A percentile compares a stretch with the other conserved stretches of the same genome.
These are phyloP conservation scores for Polytrichum commune DNA, from an alignment of 225 moss, liverwort and hornwort genomes.

Conservation along the genomic window DNA sequence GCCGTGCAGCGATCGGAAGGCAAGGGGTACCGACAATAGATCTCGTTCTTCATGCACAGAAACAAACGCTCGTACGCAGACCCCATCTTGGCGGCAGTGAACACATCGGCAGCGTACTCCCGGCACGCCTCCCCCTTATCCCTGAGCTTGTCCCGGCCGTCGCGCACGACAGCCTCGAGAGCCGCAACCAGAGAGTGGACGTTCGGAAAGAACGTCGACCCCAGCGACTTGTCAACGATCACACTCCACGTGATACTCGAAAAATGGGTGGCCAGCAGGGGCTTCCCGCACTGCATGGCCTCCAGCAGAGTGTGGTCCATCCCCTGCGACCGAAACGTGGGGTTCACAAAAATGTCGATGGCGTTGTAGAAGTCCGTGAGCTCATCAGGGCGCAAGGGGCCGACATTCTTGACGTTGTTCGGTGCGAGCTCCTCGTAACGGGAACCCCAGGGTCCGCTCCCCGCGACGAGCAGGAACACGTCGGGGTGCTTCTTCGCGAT, in stretches of 20 bases:
- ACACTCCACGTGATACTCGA: constrained; percentile 45
- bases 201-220: constrained; percentile 93
- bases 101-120: constrained; percentile 62
- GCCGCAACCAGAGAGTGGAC: constrained; percentile 55
- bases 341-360: constrained; percentile 90
- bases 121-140: constrained; percentile 65
- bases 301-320: constrained; percentile 90
- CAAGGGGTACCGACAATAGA: constrained; percentile 69
- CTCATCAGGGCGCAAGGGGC: constrained; percentile 64
- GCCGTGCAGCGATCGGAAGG: constrained; percentile 38
- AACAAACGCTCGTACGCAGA: constrained; percentile 91
- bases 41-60: constrained; percentile 69
- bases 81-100: constrained; percentile 91
- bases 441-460: constrained; percentile 32
- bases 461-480: constrained; percentile 41
- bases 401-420: constrained; percentile 60
- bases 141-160: constrained; percentile 50
- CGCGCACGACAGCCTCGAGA: constrained; percentile 50
- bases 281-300: constrained; percentile 98
- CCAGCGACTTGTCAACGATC: constrained; percentile 62
- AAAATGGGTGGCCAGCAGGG: constrained; percentile 89
- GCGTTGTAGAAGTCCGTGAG: constrained; percentile 94
- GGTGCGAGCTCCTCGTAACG: constrained; percentile 76
- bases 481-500: constrained; percentile 20
- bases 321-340: constrained; percentile 89